Conservation (phyloP, 768 basidiomycete genomes). For the Amanita rimosa region DNA sequence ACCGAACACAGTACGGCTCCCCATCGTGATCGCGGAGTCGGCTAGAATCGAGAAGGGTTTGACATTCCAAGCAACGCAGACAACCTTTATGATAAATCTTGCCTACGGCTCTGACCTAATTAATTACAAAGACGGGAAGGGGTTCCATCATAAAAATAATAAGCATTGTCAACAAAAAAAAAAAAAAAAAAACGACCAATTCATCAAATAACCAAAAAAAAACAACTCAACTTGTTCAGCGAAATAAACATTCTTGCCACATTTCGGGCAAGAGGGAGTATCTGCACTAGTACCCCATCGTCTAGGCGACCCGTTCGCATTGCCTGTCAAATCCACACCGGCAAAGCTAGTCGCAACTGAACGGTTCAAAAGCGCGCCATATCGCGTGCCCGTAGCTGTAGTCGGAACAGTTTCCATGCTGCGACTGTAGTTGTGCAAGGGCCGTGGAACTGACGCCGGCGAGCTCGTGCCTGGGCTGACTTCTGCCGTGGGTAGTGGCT, state of each 20-base stretch:
- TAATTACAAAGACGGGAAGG: no score
- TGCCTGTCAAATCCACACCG: constrained; percentile 23
- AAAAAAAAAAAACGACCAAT: no score
- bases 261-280: constrained; percentile 57
- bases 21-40: constrained; percentile 70
- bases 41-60: constrained; percentile 56
- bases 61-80: constrained; percentile 66
- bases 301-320: constrained; percentile 22
- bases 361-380: constrained; percentile 40
- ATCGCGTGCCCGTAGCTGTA: constrained; percentile 51
- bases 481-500: neutral
- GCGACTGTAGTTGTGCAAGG: constrained; percentile 6
- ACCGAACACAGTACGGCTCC: constrained; percentile 56
- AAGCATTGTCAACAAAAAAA: no score
- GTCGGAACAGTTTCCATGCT: constrained; percentile 8
- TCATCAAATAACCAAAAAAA: neutral
- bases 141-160: no score
- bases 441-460: constrained; percentile 2
- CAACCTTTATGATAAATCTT: constrained; percentile 75
- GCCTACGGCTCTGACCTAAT: constrained; percentile 73
- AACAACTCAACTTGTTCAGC: constrained; percentile 57
- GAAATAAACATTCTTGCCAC: constrained; percentile 72
- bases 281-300: constrained; percentile 48
- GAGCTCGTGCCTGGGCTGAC: neutral
- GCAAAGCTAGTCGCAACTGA: constrained; percentile 13